phyloP scores from a whole-genome alignment of 2,329 filamentous ascomycete genomes.

The Graphilbum ipis-grandicollis region DNA sequence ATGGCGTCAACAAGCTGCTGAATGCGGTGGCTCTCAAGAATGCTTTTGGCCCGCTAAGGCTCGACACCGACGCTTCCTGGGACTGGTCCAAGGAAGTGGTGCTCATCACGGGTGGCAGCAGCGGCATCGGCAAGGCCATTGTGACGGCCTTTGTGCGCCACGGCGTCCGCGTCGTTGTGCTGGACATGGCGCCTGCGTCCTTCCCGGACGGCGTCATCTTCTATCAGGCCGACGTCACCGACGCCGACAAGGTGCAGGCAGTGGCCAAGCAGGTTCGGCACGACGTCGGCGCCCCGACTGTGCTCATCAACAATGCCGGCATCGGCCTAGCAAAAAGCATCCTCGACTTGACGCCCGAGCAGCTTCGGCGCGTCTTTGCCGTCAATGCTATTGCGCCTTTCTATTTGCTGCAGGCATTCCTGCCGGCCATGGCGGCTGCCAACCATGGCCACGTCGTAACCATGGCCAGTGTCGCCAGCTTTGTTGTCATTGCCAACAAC shows the following conservation, averaged over 20 bases:
- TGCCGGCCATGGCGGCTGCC: conserved; percentile 42
- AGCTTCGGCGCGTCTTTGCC: conserved; percentile 50
- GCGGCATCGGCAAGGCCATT: conserved; percentile 53
- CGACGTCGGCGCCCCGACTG: conserved; percentile 44
- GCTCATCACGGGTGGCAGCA: conserved; percentile 56
- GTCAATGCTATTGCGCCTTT: conserved; percentile 47
- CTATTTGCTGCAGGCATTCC: conserved; percentile 44
- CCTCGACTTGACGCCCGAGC: conserved; percentile 27
- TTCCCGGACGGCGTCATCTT: conserved; percentile 34
- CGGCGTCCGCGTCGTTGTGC: conserved; percentile 49
- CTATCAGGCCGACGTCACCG: conserved; percentile 55
- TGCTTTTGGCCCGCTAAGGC: conserved; percentile 1
- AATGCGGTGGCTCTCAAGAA: conserved; percentile 2
- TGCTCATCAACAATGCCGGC: conserved; percentile 59
- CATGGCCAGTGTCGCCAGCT: conserved; percentile 47
- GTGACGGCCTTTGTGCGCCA: conserved; percentile 47
- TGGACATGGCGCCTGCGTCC: conserved; percentile 35
- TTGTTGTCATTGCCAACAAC: conserved; percentile 22
- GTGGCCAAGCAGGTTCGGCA: conserved; percentile 34
- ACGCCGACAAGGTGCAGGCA: conserved; percentile 29
- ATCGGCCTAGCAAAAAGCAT: conserved; percentile 44
- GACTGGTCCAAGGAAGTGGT: conserved; percentile 27
- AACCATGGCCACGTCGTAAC: conserved; percentile 63
- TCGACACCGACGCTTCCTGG: neutral
- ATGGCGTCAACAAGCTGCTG: conserved; percentile 1